Base-by-base conservation (phyloP, 495 filamentous ascomycete genomes). In the Xylaria palmicola region DNA sequence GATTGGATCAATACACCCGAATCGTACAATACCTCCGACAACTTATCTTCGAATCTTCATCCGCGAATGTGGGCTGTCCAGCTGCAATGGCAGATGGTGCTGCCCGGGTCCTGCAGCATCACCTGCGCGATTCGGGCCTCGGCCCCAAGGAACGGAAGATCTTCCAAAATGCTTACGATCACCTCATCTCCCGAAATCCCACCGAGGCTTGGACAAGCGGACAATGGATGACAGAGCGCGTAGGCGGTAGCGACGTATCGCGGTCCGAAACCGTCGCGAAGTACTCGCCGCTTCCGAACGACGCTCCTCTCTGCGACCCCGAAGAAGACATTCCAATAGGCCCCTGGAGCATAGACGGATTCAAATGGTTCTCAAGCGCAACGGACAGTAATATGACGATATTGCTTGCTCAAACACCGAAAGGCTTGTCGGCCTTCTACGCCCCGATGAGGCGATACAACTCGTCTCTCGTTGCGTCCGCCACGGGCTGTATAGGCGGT, bases 211-310 rank as follows among this genome's bases (percentile, higher is more conserved):
- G 89, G 89, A 92, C 89, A 4, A 86, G 82, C 30, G 89, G 90
- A 0, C 90, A 93, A 68, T 93, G 90, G 90, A 93, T 93, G 90
- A 92, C 90, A 0, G 89, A 92, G 65, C 81, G 89, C n/a, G 73
- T 80, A 0, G 89, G 89, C 7, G 89, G 89, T 2, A 88, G 85
- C 61, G 90, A 93, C 62, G 86, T 92, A 3, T 84, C 84, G 6
- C 82, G 78, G 45, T 90, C 86, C 0, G 89, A 93, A 69, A 93
- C 89, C 1, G 62, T 90, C 80, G 32, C 82, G 4, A 60, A 39
- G 7, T 53, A 53, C 58, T 32, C 58, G 22, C 58, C 58, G 26
- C 47, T 47, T 1, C 39, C 39, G 12, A 36, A 26, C 20, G 58
- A 54, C 13, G 27, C 27, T 17, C 49, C 27, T 13, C 17, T 39